Evolutionary conservation across 108 stramenopile genomes (phyloP), one percentile per base, ranked within the genome.

Genomic region (Schizochytrium sp.): DNA sequence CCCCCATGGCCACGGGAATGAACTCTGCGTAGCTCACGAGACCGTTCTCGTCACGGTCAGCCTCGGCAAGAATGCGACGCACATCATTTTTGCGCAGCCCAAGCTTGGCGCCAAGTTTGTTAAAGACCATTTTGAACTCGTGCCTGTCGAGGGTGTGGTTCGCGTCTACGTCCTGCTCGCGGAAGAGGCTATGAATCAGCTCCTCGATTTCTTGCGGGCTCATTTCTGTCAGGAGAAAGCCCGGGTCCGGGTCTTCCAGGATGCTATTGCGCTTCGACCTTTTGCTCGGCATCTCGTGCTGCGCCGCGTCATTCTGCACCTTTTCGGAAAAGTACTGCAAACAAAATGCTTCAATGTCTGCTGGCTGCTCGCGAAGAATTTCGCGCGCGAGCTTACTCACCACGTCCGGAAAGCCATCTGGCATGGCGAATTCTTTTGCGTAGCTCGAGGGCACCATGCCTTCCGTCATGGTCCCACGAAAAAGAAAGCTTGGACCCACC

Each of bases 71-170:
- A 23, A 83, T 83, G n/a, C 76, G 76, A 0, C 76, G 76, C 19
- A 83, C 76, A 53, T 83, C 76, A 83, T 83, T 83, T 45, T 47
- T 83, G n/a, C 51, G 45, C 19, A 83, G 76, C 6, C 76, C 76
- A 12, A 83, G 51, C 76, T 83, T 47, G n/a, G 48, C 51, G 2
- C 76, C 76, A 83, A 83, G 76, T 23, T 83, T 83, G 28, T 83
- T 47, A 23, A 83, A 83, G 25, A 83, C 76, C 76, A 53, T 53
- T 53, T 83, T 83, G 76, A 83, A 83, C 76, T 83, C 76, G 51
- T 83, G 76, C 25, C 76, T 47, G 28, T 83, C 76, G 2, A 83
- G 51, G 10, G 76, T 83, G n/a, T 53, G 45, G 28, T 83, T 83
- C 10, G 23, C 76, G 23, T 83, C 76, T 1, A 83, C 76, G 48